Evolutionary conservation across 495 filamentous ascomycete species (phyloP).

Genomic region (Penicillium crystallinum): DNA sequence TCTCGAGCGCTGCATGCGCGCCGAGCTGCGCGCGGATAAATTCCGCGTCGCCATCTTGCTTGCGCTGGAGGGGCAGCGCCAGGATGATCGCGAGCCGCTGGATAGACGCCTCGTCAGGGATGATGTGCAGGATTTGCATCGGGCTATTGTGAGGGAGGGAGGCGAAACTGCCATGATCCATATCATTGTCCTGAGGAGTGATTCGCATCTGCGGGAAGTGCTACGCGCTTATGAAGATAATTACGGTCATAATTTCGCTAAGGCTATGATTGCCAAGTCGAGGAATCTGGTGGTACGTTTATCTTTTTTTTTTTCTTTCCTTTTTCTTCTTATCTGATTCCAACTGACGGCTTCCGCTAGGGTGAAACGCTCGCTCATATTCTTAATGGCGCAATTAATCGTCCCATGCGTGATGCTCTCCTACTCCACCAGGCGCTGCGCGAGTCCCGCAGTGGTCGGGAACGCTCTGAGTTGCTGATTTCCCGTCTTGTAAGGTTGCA

Average conservation of each 20-base stretch:
- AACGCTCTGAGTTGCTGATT: constrained; percentile 78
- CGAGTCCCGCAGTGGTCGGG: constrained; percentile 54
- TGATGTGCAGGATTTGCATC: constrained; percentile 67
- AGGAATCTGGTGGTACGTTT: constrained; percentile 79
- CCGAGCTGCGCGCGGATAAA: constrained; percentile 88
- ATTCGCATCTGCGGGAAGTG: constrained; percentile 76
- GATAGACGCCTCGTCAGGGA: constrained; percentile 55
- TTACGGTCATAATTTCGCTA: constrained; percentile 73
- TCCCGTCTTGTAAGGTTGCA: constrained; percentile 75
- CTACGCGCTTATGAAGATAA: constrained; percentile 64
- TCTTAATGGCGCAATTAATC: constrained; percentile 94
- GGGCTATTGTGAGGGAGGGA: constrained; percentile 68
- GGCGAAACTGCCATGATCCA: constrained; percentile 89
- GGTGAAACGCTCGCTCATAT: constrained; percentile 94
- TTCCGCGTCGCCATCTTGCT: constrained; percentile 86
- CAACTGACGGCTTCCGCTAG: constrained; percentile 39
- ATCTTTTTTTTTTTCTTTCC: not conserved
- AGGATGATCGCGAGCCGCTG: constrained; percentile 65
- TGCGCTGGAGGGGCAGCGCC: constrained; percentile 72
- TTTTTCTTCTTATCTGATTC: not conserved
- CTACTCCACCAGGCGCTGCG: constrained; percentile 89
- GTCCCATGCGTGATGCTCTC: constrained; percentile 87
- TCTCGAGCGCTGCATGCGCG: constrained; percentile 79
- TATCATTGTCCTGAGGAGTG: constrained; percentile 73
- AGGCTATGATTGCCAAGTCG: constrained; percentile 81